Evolutionary conservation across 2,329 filamentous ascomycete species (phyloP), one percentile per base, ranked within the genome.

Genomic region (Aureobasidium sp.): DNA sequence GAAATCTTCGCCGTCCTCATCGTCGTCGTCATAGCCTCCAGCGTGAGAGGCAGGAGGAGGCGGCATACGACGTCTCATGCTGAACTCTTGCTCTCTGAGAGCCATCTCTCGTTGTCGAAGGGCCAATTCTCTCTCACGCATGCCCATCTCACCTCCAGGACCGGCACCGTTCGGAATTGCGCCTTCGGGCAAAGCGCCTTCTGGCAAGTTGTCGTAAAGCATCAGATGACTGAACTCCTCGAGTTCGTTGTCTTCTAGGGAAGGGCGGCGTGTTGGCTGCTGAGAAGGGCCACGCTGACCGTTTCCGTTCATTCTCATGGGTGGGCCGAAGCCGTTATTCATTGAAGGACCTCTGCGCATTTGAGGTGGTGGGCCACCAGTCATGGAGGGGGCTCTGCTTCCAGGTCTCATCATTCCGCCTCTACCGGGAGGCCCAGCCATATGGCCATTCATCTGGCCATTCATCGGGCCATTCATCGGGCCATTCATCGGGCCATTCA

Each of bases 221-320:
- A 96, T 90, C 63, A 99, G 74, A 72, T 97, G 94, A 65, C 91
- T 96, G 73, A 99, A 97, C 70, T 99, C 86, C 66, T 87, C 84
- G 21, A 97, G 77, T 66, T 95, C 89, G 59, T 85, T 86, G 16
- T 88, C 92, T 65, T 96, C 92, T 69, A 94, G 82, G 0, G 91
- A 96, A 7, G 87, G 86, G 64, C 91, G 84, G 63, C 90, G 82
- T 41, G 89, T 90, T 59, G 88, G 84, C 50, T 85, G 83, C 63
- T 82, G 78, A 2, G 82, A 79, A 16, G 76, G 77, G 21, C 75
- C 76, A 39, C 74, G 73, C 5, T 75, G 75, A 44, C 86, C 84
- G 68, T 86, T 86, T 13, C 75, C 76, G 52, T 78, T 78, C 68
- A 72, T 72, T 68, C 71, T 71, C 21, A 85, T 78, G 2, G 82